Evolutionary conservation across 1,139 yeast species (phyloP).

Genomic region (Pneumocystis murina): DNA sequence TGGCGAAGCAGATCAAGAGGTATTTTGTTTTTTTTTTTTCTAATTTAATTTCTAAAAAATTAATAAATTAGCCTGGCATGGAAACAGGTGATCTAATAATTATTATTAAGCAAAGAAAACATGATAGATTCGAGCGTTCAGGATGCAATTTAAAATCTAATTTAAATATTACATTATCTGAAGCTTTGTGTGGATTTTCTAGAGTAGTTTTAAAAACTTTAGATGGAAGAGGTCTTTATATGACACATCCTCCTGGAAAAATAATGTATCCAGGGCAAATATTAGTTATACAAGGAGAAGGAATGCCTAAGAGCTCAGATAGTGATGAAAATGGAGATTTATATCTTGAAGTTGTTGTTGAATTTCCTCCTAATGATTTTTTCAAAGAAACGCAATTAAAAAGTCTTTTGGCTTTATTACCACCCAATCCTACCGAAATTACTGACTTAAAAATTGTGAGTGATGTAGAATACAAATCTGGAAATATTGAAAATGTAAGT

Average conservation of each 20-base stretch:
- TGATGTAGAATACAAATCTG: conserved; percentile 4
- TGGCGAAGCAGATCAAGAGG: conserved; percentile 62
- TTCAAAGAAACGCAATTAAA: conserved; percentile 8
- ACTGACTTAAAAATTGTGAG: conserved; percentile 3
- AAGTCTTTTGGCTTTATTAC: conserved; percentile 4
- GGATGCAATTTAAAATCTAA: conserved; percentile 52
- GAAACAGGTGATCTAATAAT: conserved; percentile 67
- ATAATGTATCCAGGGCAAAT: conserved; percentile 69
- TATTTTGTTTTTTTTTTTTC: not conserved
- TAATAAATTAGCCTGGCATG: conserved; percentile 35
- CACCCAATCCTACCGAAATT: not conserved
- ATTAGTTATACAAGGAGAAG: conserved; percentile 56
- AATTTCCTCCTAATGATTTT: conserved; percentile 78
- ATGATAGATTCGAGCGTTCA: conserved; percentile 40
- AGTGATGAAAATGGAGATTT: conserved; percentile 48
- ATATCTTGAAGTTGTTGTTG: conserved; percentile 54
- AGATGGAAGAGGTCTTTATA: conserved; percentile 58
- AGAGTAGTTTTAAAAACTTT: conserved; percentile 50
- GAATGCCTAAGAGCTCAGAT: conserved; percentile 56
- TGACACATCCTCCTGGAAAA: conserved; percentile 45
- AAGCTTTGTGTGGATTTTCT: conserved; percentile 71
- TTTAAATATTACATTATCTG: conserved; percentile 51
- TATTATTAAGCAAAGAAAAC: conserved; percentile 35
- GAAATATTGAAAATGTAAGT: conserved; percentile 2
- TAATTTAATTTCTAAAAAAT: conserved; percentile 7